Evolutionary conservation across 257 asterid genomes (phyloP), one percentile per base, ranked within the genome.

Genomic region (Solanum pimpinellifolium): DNA sequence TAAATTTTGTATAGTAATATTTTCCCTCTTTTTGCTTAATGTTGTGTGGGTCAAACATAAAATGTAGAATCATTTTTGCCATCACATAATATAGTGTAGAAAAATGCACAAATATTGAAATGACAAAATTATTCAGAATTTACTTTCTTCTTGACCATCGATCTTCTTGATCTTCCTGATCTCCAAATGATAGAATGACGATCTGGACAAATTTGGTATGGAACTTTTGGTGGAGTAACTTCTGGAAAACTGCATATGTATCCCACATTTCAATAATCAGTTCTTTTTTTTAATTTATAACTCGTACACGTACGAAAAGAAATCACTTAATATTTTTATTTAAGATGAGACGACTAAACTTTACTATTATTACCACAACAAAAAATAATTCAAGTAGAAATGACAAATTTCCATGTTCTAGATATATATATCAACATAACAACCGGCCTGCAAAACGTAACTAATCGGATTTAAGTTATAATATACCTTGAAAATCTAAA

Each of bases 171-270:
- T 88, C 90, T 88, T 87, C 92, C 86, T 39, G 95, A 90, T 91
- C 96, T 91, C 98, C 98, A 94, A 35, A 94, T 92, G 68, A 95
- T 95, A 56, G 98, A 96, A 49, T 88, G 80, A 20, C 95, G 98
- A 85, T 95, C 98, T 56, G 97, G 98, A 81, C 97, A 95, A 11
- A 94, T 88, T 80, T 92, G 95, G 87, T 94, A 95, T 72, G 94
- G 96, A 85, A 95, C 92, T 89, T 91, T 95, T 29, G 86, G 93
- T 12, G 90, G 86, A 83, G 87, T 91, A 81, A 90, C 87, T 84
- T 91, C 89, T 78, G 98, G 94, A 12, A 91, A 84, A 85, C 98
- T 93, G 96, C 92, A 92, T 44, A 75, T 44, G 81, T 44, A 21
- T 7, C 66, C 59, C 37, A 78, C 39, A 25, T 27, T 78, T 46